These are phyloP conservation scores for Penicillium carneum DNA, from an alignment of 2,329 filamentous ascomycete species.

Conservation along the genomic window DNA sequence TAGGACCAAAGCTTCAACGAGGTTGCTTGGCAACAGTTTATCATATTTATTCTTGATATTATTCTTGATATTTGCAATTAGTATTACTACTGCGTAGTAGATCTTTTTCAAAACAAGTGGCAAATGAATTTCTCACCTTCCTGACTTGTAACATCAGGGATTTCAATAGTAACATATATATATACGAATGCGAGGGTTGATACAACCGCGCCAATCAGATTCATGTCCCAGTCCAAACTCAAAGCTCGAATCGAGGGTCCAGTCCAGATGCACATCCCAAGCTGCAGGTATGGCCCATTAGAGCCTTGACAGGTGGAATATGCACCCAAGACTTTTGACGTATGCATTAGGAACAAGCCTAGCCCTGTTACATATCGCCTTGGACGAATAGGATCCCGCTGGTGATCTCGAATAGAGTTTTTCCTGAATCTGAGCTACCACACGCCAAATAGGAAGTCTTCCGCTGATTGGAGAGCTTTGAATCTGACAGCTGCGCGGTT, in stretches of 20 bases:
- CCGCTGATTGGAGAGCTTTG: constrained; percentile 3
- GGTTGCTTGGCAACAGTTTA: neutral
- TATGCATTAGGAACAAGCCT: constrained; percentile 26
- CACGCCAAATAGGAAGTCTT: constrained; percentile 6
- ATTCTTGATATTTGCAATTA: too few species aligned
- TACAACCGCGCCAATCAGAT: neutral
- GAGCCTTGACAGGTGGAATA: constrained; percentile 24
- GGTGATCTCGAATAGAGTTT: constrained; percentile 10
- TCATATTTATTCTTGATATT: neutral
- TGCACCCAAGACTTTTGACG: constrained; percentile 17
- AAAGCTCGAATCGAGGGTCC: neutral
- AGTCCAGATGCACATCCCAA: neutral
- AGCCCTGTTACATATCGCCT: constrained; percentile 17
- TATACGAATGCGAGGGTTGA: neutral
- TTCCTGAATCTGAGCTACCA: constrained; percentile 25
- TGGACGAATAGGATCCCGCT: neutral
- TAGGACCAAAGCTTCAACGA: neutral
- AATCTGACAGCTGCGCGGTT: constrained; percentile 13
- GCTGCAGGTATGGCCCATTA: constrained; percentile 24
- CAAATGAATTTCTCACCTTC: neutral
- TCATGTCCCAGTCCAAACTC: neutral
- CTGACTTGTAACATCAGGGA: neutral
- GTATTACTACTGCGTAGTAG: neutral
- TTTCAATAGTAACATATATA: neutral
- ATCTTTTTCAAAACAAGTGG: neutral